phyloP scores from a whole-genome alignment of 2,329 filamentous ascomycete species.

The Cryphonectria parasitica region DNA sequence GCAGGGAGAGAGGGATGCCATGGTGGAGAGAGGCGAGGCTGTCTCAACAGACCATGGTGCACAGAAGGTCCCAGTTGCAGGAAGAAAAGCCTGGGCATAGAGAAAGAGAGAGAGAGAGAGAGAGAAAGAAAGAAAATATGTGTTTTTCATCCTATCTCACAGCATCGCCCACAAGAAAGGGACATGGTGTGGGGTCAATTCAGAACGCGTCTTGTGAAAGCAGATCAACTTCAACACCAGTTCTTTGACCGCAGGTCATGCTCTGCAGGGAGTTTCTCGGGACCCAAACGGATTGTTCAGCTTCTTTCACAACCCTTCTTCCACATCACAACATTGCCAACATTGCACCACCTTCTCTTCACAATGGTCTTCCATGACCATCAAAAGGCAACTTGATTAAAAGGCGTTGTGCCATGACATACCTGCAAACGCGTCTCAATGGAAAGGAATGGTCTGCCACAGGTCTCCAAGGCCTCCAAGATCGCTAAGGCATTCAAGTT shows the following conservation, averaged over 20 bases:
- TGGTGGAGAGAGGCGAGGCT: neutral
- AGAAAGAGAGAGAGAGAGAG: no score
- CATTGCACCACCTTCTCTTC: neutral
- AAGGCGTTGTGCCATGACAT: neutral
- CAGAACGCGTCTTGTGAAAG: neutral
- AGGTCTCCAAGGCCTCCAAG: neutral
- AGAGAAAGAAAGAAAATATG: no score
- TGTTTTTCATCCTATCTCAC: neutral
- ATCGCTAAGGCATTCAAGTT: neutral
- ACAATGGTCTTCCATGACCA: neutral
- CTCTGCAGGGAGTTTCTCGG: constrained; percentile 7
- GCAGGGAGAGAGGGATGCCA: neutral
- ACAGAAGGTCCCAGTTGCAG: neutral
- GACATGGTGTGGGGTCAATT: neutral
- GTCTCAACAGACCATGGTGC: no score
- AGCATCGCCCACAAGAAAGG: neutral
- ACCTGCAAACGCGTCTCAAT: constrained; percentile 4
- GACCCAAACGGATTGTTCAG: no score
- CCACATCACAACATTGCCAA: neutral
- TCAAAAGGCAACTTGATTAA: neutral
- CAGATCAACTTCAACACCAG: neutral
- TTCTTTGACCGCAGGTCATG: neutral
- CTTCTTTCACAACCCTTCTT: neutral
- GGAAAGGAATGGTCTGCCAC: neutral
- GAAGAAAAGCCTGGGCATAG: neutral